Evolutionary conservation across 306 rosid species (phyloP), one percentile per base, ranked within the genome.

Genomic region (Boehmeria nivea): DNA sequence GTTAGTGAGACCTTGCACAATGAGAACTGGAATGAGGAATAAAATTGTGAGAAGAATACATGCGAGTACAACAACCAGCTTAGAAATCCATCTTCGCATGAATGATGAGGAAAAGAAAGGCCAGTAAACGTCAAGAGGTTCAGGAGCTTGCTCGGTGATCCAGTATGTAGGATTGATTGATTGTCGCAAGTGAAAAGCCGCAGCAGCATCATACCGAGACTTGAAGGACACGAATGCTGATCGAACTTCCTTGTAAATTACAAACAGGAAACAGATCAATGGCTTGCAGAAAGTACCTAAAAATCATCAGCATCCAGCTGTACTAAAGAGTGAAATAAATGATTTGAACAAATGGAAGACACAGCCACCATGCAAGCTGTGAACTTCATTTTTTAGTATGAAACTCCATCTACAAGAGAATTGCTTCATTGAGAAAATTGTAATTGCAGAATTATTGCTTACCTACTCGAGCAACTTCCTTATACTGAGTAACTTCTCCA

Each of bases 161-260:
- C 96, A 91, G 6, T 73, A 77, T 31, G 83, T 78, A 59, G 99
- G 99, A 78, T 91, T 79, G 45, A 57, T 76, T 11, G 99, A 87
- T 66, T 79, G 96, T 67, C 68, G 83, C 67, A 91, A 34, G 83
- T 77, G 82, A 67, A 62, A 73, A 72, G 96, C 82, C 73, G 77
- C 53, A 38, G 93, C 96, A 48, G 99, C 96, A 64, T 73, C 83
- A 54, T 66, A 71, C 33, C 93, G 94, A 60, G 95, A 65, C 61
- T 76, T 84, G 79, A 91, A 91, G 61, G 82, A 78, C 60, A 91
- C 99, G 79, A 91, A 87, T 14, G 96, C 99, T 57, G 95, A 89
- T 57, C 70, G 89, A 73, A 86, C 66, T 72, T 91, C 94, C 93
- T 84, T 68, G 58, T 61, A 66, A 38, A 70, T 69, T 54, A 17